phyloP scores from a whole-genome alignment of 352 stramenopile species.

The Phytopythium mirpurense region DNA sequence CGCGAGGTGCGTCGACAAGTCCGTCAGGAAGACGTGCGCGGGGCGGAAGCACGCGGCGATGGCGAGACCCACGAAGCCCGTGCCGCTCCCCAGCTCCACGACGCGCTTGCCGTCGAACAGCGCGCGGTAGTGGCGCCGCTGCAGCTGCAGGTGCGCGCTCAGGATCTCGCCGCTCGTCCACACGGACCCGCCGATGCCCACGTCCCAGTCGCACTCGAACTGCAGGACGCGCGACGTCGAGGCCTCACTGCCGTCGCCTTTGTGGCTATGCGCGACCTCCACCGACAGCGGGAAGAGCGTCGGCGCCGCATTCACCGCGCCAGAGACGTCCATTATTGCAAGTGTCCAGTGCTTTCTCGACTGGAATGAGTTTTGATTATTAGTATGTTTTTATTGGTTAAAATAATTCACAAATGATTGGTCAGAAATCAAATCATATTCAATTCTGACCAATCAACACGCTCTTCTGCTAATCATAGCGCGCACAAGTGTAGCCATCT shows the following conservation, averaged over 20 bases:
- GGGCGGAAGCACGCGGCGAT: conserved; percentile 56
- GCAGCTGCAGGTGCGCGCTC: conserved; percentile 46
- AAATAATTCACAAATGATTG: too few relatives aligned
- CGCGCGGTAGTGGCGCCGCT: conserved; percentile 36
- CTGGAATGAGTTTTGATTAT: too few relatives aligned
- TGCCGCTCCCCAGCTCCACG: conserved; percentile 76
- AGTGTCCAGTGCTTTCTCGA: too few relatives aligned
- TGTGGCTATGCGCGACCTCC: conserved; percentile 27
- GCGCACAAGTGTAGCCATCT: too few relatives aligned
- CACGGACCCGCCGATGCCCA: conserved; percentile 77
- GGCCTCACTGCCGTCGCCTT: not conserved
- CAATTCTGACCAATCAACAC: too few relatives aligned
- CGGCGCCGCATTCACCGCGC: too few relatives aligned
- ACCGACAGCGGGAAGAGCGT: conserved; percentile 43
- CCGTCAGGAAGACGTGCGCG: conserved; percentile 53
- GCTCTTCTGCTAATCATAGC: too few relatives aligned
- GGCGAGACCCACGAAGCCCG: conserved; percentile 69
- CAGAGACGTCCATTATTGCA: too few relatives aligned
- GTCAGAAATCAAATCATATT: too few relatives aligned
- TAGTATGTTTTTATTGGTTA: too few relatives aligned
- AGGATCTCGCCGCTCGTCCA: conserved; percentile 82
- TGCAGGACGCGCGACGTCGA: conserved; percentile 25
- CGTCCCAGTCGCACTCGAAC: conserved; percentile 76
- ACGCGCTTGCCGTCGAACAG: conserved; percentile 59
- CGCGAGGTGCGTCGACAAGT: conserved; percentile 50